A percentile compares a stretch with the other conserved stretches of the same genome.
Evolutionary conservation across 495 filamentous ascomycete species (phyloP).

Genomic region (Lindgomyces ingoldianus): DNA sequence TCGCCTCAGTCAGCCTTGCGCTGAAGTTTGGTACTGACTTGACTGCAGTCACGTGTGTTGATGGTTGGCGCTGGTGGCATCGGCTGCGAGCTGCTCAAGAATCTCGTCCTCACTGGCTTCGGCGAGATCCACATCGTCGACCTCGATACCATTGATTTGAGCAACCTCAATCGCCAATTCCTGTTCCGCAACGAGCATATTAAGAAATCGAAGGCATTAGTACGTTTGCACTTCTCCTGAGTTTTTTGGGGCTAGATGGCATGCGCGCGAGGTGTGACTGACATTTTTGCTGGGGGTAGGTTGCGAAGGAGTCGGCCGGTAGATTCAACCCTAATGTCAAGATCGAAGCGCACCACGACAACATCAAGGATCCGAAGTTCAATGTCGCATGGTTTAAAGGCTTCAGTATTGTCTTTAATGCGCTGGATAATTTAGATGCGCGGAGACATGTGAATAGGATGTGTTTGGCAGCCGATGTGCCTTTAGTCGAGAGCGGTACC

Average conservation of each 20-base stretch:
- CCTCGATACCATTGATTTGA: conserved; percentile 96
- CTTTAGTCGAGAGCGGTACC: conserved; percentile 93
- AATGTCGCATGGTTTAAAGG: conserved; percentile 83
- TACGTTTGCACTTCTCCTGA: conserved; percentile 48
- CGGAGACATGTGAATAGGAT: conserved; percentile 95
- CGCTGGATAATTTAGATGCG: conserved; percentile 93
- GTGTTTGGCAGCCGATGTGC: conserved; percentile 89
- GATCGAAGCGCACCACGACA: conserved; percentile 87
- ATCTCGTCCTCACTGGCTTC: conserved; percentile 90
- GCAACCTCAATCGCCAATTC: conserved; percentile 97
- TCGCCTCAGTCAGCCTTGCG: conserved; percentile 6
- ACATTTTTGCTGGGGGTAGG: conserved; percentile 51
- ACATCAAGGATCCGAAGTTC: conserved; percentile 93
- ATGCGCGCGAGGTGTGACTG: conserved; percentile 36
- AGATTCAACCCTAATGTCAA: conserved; percentile 89
- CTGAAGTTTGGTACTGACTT: conserved; percentile 23
- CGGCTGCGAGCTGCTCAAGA: conserved; percentile 96
- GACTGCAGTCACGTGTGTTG: conserved; percentile 75
- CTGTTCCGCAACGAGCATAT: conserved; percentile 97
- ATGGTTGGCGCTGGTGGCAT: conserved; percentile 97
- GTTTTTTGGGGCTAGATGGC: background rate
- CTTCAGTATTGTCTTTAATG: conserved; percentile 92
- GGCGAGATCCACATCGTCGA: conserved; percentile 95
- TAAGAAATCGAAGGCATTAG: conserved; percentile 94
- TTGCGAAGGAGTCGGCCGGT: conserved; percentile 88